A percentile compares a stretch with the other conserved stretches of the same genome.
These are phyloP conservation scores for Rhodotorula taiwanensis DNA, from an alignment of 768 basidiomycete species.

Conservation along the genomic window DNA sequence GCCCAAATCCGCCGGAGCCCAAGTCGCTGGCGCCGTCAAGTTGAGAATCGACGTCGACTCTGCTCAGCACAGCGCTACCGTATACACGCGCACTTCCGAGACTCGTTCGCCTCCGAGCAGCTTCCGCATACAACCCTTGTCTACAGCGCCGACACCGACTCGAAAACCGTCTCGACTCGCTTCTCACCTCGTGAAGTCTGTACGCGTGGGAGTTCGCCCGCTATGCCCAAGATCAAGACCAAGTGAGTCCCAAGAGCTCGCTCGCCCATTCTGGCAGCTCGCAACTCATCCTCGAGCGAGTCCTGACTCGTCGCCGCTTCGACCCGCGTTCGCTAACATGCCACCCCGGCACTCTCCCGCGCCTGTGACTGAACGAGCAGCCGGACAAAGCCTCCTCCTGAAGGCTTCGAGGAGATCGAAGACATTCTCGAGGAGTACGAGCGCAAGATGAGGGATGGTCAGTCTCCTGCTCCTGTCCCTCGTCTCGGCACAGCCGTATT, in stretches of 20 bases:
- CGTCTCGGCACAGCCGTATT: too few species aligned
- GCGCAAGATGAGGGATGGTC: conserved; percentile 92
- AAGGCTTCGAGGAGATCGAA: conserved; percentile 74
- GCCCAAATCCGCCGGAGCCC: too few species aligned
- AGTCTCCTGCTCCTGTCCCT: too few species aligned
- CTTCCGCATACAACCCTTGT: neutral
- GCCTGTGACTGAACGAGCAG: neutral
- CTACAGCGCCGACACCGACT: neutral
- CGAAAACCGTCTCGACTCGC: neutral
- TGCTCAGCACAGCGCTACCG: too few species aligned
- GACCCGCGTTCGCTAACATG: neutral
- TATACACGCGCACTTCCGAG: neutral
- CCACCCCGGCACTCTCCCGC: neutral
- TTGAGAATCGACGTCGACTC: too few species aligned
- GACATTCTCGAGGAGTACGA: conserved; percentile 97
- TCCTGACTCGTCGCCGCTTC: neutral
- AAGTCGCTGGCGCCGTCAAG: too few species aligned
- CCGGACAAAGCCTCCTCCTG: conserved; percentile 87
- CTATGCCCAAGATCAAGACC: conserved; percentile 37
- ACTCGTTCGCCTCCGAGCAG: neutral
- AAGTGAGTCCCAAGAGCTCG: conserved; percentile 4
- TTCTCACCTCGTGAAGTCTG: neutral
- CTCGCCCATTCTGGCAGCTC: too few species aligned
- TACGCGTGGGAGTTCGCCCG: neutral
- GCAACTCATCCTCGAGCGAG: too few species aligned